Base-by-base conservation (phyloP, 352 stramenopile species). In the Phytophthora pisi region DNA sequence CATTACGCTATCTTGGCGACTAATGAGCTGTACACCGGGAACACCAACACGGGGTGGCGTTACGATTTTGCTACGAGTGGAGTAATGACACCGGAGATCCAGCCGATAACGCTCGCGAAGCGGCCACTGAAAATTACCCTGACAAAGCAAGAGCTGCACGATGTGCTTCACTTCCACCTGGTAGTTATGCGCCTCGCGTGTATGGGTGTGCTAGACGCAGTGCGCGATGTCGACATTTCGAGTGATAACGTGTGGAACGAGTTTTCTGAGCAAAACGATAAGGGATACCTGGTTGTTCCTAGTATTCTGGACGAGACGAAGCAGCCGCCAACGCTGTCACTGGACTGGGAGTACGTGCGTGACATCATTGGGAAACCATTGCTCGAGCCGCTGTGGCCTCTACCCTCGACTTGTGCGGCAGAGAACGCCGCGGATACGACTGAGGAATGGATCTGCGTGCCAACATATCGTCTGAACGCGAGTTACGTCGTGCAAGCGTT, bases 261-360 rank as follows among this genome's bases (percentile, higher is more conserved):
- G 51, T 96, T 96, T 11, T 93, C 88, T 0, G 78, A 92, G 61
- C 81, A 92, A 61, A 96, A 96, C 54, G 88, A 96, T 74, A 96
- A 96, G 51, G 88, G 88, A 3, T 96, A 96, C 57, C 47, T 96
- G 31, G 86, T 96, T 30, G 84, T 93, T 1, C 84, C 88, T 15
- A 86, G 78, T n/a, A 49, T 76, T 24, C 4, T 76, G 36, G 59
- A 80, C 57, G 57, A 70, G 5, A 58, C 72, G 5, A 66, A 26
- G 24, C 38, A 71, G 50, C 52, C 71, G 4, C 31, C 64, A 9
- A 58, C 62, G 15, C 38, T 74, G 24, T 70, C 62, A 11, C 74
- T 93, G 2, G 85, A 95, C 51, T 95, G 88, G 88, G 64, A 72
- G 1, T 90, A 89, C 61, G 42, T 95, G 5, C 65, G 57, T 15